Evolutionary conservation across 2,329 filamentous ascomycete species (phyloP).

Genomic region (Chaetomium sp.): DNA sequence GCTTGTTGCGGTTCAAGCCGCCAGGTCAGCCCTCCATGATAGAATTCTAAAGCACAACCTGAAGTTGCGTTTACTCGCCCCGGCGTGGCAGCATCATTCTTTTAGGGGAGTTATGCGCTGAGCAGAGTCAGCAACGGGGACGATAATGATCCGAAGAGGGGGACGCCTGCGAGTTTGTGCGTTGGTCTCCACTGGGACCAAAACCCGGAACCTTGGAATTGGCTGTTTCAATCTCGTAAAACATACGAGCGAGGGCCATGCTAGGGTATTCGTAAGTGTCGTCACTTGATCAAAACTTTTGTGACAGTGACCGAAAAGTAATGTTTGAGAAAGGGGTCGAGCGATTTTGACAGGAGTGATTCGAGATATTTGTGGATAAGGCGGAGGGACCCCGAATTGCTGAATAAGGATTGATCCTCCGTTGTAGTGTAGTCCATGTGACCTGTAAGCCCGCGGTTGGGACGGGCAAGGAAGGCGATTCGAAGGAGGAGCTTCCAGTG

Average conservation of each 20-base stretch:
- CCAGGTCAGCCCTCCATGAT: too few species aligned
- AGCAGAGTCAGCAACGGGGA: not conserved
- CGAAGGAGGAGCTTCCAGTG: too few species aligned
- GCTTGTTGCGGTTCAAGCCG: too few species aligned
- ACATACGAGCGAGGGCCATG: not conserved
- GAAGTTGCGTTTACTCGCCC: too few species aligned
- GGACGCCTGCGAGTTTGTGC: not conserved
- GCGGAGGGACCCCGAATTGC: not conserved
- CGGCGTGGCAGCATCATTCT: too few species aligned
- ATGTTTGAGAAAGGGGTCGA: too few species aligned
- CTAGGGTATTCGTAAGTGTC: slow-evolving; percentile 1
- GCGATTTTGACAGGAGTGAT: too few species aligned
- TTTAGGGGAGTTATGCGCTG: too few species aligned
- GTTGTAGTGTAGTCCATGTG: not conserved
- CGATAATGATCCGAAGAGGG: not conserved
- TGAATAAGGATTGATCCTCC: not conserved
- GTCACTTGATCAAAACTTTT: slow-evolving; percentile 21
- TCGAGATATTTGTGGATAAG: too few species aligned
- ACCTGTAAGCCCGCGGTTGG: not conserved
- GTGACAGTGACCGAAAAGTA: not conserved
- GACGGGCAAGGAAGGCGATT: not conserved
- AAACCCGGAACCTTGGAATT: slow-evolving; percentile 6
- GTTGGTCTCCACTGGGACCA: not conserved
- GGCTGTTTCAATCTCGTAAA: slow-evolving; percentile 15
- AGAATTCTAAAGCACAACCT: too few species aligned